Evolutionary conservation across 106 monocot species (phyloP).

Genomic region (Ottelia alismoides): DNA sequence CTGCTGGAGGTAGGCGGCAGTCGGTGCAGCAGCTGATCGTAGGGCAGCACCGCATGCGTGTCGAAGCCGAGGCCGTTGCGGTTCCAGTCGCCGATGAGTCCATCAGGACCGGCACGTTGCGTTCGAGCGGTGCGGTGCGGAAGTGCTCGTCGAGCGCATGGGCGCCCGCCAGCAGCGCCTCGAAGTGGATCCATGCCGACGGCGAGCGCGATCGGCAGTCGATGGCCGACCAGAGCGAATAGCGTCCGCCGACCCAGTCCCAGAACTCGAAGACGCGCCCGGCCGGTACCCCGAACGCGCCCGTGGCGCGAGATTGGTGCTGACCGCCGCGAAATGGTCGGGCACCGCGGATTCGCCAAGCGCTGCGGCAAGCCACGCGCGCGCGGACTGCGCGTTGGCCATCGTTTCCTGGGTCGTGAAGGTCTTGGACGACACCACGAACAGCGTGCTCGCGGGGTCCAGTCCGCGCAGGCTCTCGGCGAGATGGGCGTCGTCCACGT

Average conservation of each 20-base stretch:
- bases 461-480: not conserved
- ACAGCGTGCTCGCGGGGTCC: not conserved
- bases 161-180: not conserved
- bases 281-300: not conserved
- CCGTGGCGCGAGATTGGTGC: not conserved
- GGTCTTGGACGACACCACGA: constrained; percentile 2
- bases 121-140: not conserved
- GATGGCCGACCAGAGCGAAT: constrained; percentile 4
- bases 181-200: constrained; percentile 2
- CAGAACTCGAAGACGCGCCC: constrained; percentile 1
- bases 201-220: not conserved
- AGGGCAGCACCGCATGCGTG: not conserved
- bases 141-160: constrained; percentile 5
- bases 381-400: too few species aligned
- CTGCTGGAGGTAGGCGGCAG: constrained; percentile 9
- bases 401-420: too few species aligned
- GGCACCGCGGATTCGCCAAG: too few species aligned
- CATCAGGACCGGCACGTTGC: constrained; percentile 8
- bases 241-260: constrained; percentile 15
- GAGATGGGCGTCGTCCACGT: not conserved
- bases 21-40: constrained; percentile 2
- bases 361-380: too few species aligned
- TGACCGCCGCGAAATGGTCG: too few species aligned
- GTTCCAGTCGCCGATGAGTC: constrained; percentile 5
- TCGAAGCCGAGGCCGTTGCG: not conserved